These are phyloP conservation scores for Asparagopsis taxiformis DNA, from an alignment of 31 red algal genomes.

Conservation along the genomic window DNA sequence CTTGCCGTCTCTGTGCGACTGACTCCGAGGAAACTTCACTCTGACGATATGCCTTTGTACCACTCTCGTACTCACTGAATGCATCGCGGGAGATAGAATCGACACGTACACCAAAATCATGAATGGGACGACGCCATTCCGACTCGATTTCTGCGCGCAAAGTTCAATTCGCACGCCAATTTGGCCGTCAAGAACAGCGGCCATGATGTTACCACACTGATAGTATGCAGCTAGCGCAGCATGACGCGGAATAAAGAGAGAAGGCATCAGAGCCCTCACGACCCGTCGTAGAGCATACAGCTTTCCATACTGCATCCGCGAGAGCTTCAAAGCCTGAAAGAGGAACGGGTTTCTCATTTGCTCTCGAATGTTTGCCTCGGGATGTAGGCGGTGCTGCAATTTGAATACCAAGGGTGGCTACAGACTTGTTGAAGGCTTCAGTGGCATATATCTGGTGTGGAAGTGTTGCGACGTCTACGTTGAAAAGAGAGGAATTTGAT, in stretches of 20 bases:
- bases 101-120: slow-evolving; percentile 30
- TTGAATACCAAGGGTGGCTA: too few species aligned
- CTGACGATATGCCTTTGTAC: slow-evolving; percentile 16
- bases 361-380: too few species aligned
- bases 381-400: too few species aligned
- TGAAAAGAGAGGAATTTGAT: slow-evolving; percentile 41
- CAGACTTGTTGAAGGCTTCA: slow-evolving; percentile 36
- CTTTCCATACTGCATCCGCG: slow-evolving; percentile 48
- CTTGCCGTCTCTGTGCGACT: slow-evolving; percentile 19
- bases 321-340: too few species aligned
- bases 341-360: too few species aligned
- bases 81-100: slow-evolving; percentile 24
- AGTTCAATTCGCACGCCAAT: slow-evolving; percentile 35
- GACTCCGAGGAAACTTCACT: slow-evolving; percentile 8
- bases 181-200: slow-evolving; percentile 10
- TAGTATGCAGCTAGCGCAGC: slow-evolving; percentile 57
- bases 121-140: slow-evolving; percentile 47
- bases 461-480: slow-evolving; percentile 61
- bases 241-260: slow-evolving; percentile 59
- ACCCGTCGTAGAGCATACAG: slow-evolving; percentile 32
- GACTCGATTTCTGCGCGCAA: slow-evolving; percentile 60
- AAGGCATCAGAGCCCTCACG: slow-evolving; percentile 37
- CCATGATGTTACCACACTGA: slow-evolving; percentile 32
- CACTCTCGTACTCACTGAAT: slow-evolving; percentile 25
- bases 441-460: slow-evolving; percentile 71